Base-by-base conservation (phyloP, 352 stramenopile genomes). In the Elongisporangium undulatum region DNA sequence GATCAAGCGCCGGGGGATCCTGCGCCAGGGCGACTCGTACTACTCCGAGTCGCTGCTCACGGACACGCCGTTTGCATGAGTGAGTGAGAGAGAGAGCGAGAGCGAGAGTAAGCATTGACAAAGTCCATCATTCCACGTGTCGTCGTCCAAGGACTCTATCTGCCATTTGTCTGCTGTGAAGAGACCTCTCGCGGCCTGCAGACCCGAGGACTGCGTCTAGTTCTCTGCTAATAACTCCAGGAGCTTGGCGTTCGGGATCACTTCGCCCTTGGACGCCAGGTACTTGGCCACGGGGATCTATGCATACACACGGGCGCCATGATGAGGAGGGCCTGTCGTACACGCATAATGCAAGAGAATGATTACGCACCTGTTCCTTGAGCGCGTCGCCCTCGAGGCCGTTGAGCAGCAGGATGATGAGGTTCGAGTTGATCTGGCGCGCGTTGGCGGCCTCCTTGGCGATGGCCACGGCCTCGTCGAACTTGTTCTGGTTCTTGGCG, bases 191-290 rank as follows among this genome's bases (percentile, higher is more conserved):
- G 10, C 12, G 29, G 10, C 6, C 29, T 17, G 41, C 34, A 57
- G 26, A 21, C 13, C n/a, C 17, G 21, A 16, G n/a, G 26, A 39
- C 24, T 12, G 24, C 56, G 41, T 65, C 63, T 74, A 68, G 48
- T 68, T 55, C 38, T 59, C 72, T 72, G 74, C 71, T 74, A 88
- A 75, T 64, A 89, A 79, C 57, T 83, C 58, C 45, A 63, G 56
- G 49, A 91, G 75, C 29, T 72, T 69, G 55, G 68, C 62, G 64
- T 89, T 91, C 52, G 72, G 65, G 55, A 79, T 82, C 68, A 95
- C 85, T 10, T 93, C 82, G 48, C 85, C 85, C 72, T 93, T 92
- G 72, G 82, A 71, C 29, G 83, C 72, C 56, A 95, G 74, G 68
- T 93, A 89, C 64, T 90, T 85, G 61, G 77, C 82, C 63, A 92